Evolutionary conservation across 1,284 basidiomycete genomes (phyloP).

Genomic region (Kwoniella shivajii): DNA sequence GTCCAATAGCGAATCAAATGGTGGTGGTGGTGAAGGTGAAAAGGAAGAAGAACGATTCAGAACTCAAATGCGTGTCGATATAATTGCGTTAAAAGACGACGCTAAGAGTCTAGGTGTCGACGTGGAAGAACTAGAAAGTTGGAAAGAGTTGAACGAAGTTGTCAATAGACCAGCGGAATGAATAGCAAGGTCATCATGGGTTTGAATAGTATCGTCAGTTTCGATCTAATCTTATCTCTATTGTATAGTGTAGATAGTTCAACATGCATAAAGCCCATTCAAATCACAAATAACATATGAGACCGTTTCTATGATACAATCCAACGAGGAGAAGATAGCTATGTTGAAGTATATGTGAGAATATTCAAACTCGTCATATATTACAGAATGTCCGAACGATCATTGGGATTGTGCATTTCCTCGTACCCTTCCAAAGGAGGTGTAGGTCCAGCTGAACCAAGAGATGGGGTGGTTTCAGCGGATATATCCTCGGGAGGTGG

Average conservation of each 20-base stretch:
- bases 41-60: conserved; percentile 64
- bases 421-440: conserved; percentile 1
- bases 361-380: too few species aligned
- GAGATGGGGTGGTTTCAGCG: conserved; percentile 10
- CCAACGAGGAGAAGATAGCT: too few species aligned
- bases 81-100: conserved; percentile 76
- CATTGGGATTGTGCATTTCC: too few species aligned
- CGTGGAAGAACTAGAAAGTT: conserved; percentile 58
- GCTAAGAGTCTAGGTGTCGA: conserved; percentile 68
- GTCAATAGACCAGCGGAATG: conserved; percentile 40
- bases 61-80: conserved; percentile 82
- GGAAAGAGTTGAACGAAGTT: conserved; percentile 47
- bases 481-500: conserved; percentile 14
- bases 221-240: not conserved
- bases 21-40: conserved; percentile 57
- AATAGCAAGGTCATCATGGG: not conserved
- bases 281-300: not conserved
- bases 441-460: conserved; percentile 5
- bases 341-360: too few species aligned
- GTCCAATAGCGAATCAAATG: not conserved
- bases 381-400: not conserved
- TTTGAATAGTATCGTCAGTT: not conserved
- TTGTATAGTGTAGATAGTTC: too few species aligned
- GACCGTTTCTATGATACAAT: too few species aligned
- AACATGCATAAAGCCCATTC: not conserved